Evolutionary conservation across 2,329 filamentous ascomycete species (phyloP).

Genomic region (Sporothrix protearum): DNA sequence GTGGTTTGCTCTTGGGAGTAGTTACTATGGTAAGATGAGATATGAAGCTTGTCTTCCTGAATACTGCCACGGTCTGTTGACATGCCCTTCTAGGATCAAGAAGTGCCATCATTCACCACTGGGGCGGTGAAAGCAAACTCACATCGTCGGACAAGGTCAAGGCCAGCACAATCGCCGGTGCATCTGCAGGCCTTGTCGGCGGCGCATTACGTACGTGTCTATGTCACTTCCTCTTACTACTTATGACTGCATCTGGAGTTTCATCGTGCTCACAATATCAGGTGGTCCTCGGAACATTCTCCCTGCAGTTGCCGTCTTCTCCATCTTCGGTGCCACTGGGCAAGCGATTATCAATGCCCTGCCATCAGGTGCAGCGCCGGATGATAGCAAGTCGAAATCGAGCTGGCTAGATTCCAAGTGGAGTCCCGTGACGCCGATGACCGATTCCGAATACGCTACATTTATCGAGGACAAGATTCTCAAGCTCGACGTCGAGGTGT

Average conservation of each 20-base stretch:
- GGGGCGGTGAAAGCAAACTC: conserved; percentile 51
- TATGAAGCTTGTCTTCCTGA: not conserved
- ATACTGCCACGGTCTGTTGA: not conserved
- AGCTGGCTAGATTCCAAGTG: conserved; percentile 59
- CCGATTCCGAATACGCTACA: conserved; percentile 67
- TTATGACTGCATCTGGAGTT: not conserved
- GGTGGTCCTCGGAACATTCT: conserved; percentile 53
- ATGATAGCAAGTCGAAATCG: conserved; percentile 5
- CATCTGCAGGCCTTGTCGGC: conserved; percentile 61
- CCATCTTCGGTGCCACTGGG: conserved; percentile 37
- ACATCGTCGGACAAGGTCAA: conserved; percentile 57
- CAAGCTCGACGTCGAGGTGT: conserved; percentile 69
- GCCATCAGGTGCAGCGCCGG: conserved; percentile 1
- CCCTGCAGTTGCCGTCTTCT: conserved; percentile 50
- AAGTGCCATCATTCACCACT: conserved; percentile 41
- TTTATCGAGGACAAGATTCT: conserved; percentile 70
- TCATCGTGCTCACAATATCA: conserved; percentile 30
- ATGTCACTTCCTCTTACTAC: not conserved
- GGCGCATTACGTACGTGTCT: conserved; percentile 50
- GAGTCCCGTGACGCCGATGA: conserved; percentile 66
- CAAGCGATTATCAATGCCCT: conserved; percentile 32
- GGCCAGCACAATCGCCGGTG: conserved; percentile 68
- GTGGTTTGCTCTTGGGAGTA: conserved; percentile 74
- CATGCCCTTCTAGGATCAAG: conserved; percentile 32
- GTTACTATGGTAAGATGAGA: conserved; percentile 67